A percentile compares a stretch with the other conserved stretches of the same genome.
phyloP scores from a whole-genome alignment of 2,329 filamentous ascomycete species.

The Claviceps pusilla region DNA sequence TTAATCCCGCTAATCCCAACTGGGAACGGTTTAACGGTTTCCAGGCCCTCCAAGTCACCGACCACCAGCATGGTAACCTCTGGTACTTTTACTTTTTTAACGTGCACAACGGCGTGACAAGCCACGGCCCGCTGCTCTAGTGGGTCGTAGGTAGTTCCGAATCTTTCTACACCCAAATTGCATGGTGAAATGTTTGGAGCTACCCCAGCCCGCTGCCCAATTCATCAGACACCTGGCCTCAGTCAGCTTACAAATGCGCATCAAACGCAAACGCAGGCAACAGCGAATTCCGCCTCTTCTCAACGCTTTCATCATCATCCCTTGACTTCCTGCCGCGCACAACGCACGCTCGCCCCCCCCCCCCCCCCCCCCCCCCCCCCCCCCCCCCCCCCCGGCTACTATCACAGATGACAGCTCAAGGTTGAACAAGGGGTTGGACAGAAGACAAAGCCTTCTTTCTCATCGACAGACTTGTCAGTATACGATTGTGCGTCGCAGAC shows the following conservation, averaged over 20 bases:
- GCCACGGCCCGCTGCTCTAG: not conserved
- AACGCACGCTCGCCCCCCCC: not conserved
- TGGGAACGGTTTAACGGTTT: too few relatives aligned
- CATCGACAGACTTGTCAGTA: not conserved
- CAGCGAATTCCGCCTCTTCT: not conserved
- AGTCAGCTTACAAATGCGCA: not conserved
- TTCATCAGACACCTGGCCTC: too few relatives aligned
- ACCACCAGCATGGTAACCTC: too few relatives aligned
- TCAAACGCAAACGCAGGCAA: not conserved
- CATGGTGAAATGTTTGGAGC: too few relatives aligned
- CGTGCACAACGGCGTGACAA: not conserved
- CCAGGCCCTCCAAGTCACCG: too few relatives aligned
- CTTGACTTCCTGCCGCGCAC: too few relatives aligned
- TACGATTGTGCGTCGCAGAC: not conserved
- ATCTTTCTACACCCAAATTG: too few relatives aligned
- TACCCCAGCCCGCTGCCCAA: too few relatives aligned
- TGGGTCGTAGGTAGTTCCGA: too few relatives aligned
- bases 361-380: not conserved
- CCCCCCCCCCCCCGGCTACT: not conserved
- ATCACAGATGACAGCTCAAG: not conserved
- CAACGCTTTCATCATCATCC: not conserved
- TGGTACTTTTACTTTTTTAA: too few relatives aligned
- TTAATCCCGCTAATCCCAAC: not conserved
- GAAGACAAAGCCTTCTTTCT: not conserved
- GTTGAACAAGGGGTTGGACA: not conserved